A percentile compares a stretch with the other conserved stretches of the same genome.
phyloP scores from a whole-genome alignment of 192 early-diverging fungal species.

The Entomortierella beljakovae region DNA sequence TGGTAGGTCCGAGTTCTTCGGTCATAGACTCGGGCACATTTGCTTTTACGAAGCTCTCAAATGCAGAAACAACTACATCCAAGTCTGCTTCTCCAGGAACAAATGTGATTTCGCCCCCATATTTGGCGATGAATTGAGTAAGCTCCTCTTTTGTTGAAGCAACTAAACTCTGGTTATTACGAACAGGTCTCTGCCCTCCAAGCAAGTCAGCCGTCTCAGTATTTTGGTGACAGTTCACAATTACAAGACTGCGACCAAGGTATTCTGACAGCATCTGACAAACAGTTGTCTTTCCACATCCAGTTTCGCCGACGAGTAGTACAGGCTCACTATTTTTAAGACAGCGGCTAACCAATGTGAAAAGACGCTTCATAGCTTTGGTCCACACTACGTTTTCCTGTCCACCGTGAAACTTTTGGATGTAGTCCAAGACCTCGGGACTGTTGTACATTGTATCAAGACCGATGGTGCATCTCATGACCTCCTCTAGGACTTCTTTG shows the following conservation, averaged over 20 bases:
- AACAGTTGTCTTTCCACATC: constrained; percentile 98
- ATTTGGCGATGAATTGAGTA: constrained; percentile 16
- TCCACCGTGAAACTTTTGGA: constrained; percentile 49
- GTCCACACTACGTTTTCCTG: constrained; percentile 88
- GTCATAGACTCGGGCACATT: constrained; percentile 21
- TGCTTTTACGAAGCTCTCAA: constrained; percentile 41
- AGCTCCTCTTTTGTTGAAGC: constrained; percentile 63
- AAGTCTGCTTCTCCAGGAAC: constrained; percentile 36
- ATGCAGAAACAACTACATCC: constrained; percentile 39
- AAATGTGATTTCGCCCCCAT: constrained; percentile 24
- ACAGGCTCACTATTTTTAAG: constrained; percentile 89
- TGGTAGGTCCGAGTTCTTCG: constrained; percentile 21
- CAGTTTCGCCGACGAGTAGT: constrained; percentile 96
- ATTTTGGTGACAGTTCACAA: constrained; percentile 98
- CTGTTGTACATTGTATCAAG: constrained; percentile 73
- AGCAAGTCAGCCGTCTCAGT: constrained; percentile 95
- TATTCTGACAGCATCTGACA: constrained; percentile 91
- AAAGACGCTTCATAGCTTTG: constrained; percentile 90
- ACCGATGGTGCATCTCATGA: constrained; percentile 77
- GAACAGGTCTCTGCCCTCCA: constrained; percentile 92
- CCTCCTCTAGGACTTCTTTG: constrained; percentile 83
- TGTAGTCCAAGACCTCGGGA: constrained; percentile 64
- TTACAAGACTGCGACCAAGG: constrained; percentile 71
- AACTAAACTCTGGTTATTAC: constrained; percentile 72
- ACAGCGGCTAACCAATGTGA: constrained; percentile 86